Base-by-base conservation (phyloP, 1,284 basidiomycete genomes). In the Puccinia polysora region DNA sequence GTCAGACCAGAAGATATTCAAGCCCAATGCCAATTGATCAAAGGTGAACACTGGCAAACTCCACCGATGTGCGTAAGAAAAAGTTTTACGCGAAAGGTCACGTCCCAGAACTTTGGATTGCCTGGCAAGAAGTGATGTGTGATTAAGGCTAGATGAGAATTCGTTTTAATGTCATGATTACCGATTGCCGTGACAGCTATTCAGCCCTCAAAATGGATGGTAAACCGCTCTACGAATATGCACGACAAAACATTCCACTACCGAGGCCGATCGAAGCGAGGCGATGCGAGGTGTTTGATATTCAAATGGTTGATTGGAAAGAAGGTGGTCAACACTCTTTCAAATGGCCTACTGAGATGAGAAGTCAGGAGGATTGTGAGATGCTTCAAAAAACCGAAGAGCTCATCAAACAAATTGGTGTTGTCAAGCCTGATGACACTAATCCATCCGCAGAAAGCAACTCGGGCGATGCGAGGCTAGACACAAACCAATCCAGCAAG, bases 181-280 rank as follows among this genome's bases (percentile, higher is more conserved):
- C 32, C 15, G 32, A 47, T 50, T 36, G 6, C 32, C 76, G 4
- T 78, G 78, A 14, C 75, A 97, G 93, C 79, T 99, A 95, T 81
- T 98, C 95, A 12, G 96, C 96, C 0, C 83, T 98, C 50, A 95
- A 97, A 80, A 98, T 98, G 91, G 93, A 98, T 77, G 96, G 96
- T 1, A 93, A 87, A 80, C 90, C 91, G 1, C 80, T 98, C 34
- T 94, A 98, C 80, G 95, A 98, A 78, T 99, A 98, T 79, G 96
- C 96, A 14, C 86, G 96, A 2, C 85, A 89, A 78, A 89, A 89
- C 10, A 88, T 89, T 63, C 90, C 93, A 0, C 84, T 98, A 15
- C 96, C 96, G 23, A 86, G 94, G 10, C 89, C 94, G 4, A 96
- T 99, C 75, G 91, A 94, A 76, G 81, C 88, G 55, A 87, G 96